Evolutionary conservation across 108 stramenopile genomes (phyloP).

Genomic region (Discostella stelligeroides): DNA sequence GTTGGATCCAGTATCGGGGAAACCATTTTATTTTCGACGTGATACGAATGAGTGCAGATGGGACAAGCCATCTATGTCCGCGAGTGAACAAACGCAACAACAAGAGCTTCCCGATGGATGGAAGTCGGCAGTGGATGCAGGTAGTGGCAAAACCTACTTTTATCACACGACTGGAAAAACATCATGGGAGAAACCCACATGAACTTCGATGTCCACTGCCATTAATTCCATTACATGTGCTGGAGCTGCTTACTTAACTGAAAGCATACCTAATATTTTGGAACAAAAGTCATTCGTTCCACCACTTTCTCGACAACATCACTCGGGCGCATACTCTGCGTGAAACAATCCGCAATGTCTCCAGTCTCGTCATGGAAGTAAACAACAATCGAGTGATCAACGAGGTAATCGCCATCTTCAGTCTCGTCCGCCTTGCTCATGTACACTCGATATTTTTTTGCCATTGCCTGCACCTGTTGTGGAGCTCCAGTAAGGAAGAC

Average conservation of each 20-base stretch:
- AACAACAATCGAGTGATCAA: constrained; percentile 99
- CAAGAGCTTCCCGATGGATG: constrained; percentile 68
- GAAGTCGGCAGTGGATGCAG: constrained; percentile 60
- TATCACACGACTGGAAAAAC: constrained; percentile 68
- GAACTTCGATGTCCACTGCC: neutral
- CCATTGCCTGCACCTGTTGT: constrained; percentile 93
- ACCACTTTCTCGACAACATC: constrained; percentile 92
- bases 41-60: constrained; percentile 59
- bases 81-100: neutral
- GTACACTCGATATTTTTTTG: constrained; percentile 98
- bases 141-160: constrained; percentile 69
- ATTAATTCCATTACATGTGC: neutral
- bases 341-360: constrained; percentile 97
- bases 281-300: constrained; percentile 77
- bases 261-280: constrained; percentile 24
- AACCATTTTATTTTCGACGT: constrained; percentile 75
- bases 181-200: constrained; percentile 64
- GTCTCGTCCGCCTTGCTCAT: constrained; percentile 93
- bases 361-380: constrained; percentile 97
- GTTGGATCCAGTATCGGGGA: constrained; percentile 69
- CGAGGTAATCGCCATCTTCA: constrained; percentile 98
- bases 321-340: constrained; percentile 93
- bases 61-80: constrained; percentile 50
- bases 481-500: constrained; percentile 93
- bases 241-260: too few species aligned